Base-by-base conservation (phyloP, 306 rosid genomes). In the Echinosophora koreensis region DNA sequence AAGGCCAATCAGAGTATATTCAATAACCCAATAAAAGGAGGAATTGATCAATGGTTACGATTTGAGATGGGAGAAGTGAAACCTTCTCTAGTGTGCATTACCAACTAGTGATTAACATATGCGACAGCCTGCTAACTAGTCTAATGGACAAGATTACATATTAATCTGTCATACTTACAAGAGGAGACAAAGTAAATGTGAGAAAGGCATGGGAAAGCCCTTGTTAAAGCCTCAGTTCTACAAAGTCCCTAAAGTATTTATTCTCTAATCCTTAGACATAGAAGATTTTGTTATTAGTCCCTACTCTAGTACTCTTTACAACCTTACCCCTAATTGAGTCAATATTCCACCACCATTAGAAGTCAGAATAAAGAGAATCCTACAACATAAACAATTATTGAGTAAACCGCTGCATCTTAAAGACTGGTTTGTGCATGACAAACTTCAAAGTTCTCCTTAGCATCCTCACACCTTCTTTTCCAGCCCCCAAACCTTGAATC, bases 401-500 rank as follows among this genome's bases (percentile, higher is more conserved):
- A 63, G 42, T 69, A 18, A 64, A 71, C 15, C 39, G 50, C 8
- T 69, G 13, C 77, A 41, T 50, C 82, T 65, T 82, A 59, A 13
- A 66, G 35, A 63, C 5, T 65, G 86, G 82, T 62, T 73, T 89
- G 17, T 72, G 85, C 73, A 77, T 77, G 35, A 70, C 86, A 79
- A 55, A 78, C 75, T 82, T 82, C 50, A 90, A 79, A 38, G 83
- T 80, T 71, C 86, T 89, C 86, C 80, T 87, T 1, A 92, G 90
- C 66, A 58, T 63, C 12, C 49, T 81, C 8, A 77, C 9, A 30
- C 82, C 80, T 66, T 84, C 90, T 42, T 69, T 85, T 66, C 84
- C 88, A 83, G 68, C 56, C 6, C 35, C 68, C 60, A 65, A 44
- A n/a, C 88, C 87, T 60, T 79, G 75, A 13, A 90, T 69, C 93